Evolutionary conservation across 768 basidiomycete genomes (phyloP), one percentile per base, ranked within the genome.

Genomic region (Sarcomyxa edulis): DNA sequence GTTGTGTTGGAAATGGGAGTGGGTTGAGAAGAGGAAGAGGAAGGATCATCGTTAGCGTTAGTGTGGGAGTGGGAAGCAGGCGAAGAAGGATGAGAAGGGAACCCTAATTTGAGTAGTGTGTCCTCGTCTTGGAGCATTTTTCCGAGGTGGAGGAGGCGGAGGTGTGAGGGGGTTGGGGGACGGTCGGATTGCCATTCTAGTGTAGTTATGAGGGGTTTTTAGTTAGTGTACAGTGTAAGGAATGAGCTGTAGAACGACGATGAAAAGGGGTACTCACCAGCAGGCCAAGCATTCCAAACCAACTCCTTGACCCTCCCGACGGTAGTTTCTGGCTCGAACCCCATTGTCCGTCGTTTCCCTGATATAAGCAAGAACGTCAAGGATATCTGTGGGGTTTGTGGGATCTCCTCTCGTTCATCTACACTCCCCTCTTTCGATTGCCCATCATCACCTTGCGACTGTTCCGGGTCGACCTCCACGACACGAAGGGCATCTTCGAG

Each of bases 51-150:
- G 14, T 39, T 18, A 23, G n/a, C 2, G 26, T 8, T 27, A 39
- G 25, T 31, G 35, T 23, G 16, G 16, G 36, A 35, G 26, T 19
- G 37, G 7, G 23, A 41, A 29, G 18, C 11, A 18, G n/a, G 30
- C 35, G 32, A 34, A 26, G 22, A 43, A 49, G 33, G 21, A 37
- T 37, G 20, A 37, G 32, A 34, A 30, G 30, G 29, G 58, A 80
- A 51, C 47, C 86, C 84, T 73, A 12, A 67, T 56, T n/a, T n/a
- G n/a, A n/a, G n/a, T 11, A 90, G 65, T 2, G 81, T 84, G 39
- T 89, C 86, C 21, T 90, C 87, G 51, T 90, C 87, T 51, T 87
- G 85, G n/a, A 88, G 59, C 54, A 90, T 81, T 58, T 78, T 80
- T 25, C 87, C 87, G 5, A 88, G 62, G 55, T 89, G 81, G 1